Evolutionary conservation across 2,329 filamentous ascomycete species (phyloP), one percentile per base, ranked within the genome.

Genomic region (Calonectria naviculata): DNA sequence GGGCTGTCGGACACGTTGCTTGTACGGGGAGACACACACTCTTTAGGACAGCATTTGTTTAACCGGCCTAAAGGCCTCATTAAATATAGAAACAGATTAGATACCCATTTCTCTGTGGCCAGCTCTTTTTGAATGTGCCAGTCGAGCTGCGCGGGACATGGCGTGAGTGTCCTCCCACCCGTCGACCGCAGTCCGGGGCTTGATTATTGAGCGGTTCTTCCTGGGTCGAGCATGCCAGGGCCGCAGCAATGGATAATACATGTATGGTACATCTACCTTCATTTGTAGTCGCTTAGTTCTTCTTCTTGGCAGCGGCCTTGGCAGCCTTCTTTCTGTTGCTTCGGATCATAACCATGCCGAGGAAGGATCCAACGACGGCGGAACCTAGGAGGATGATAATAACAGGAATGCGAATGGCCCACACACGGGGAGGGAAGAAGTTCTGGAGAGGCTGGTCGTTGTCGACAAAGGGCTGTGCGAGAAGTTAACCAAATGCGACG

Each of bases 331-430:
- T 98, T 84, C 93, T 90, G 89, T 98, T 98, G 89, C 96, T 98
- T 83, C 94, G 92, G 86, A 99, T 98, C 97, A 99, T 99, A 81
- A 99, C 96, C 81, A 98, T 92, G 80, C 94, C 93, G 77, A 99
- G 89, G 88, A 99, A 99, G 71, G 95, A 97, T 74, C 97, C 97
- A 72, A 99, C 96, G 71, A 99, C 95, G 71, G 97, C 95, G 71
- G 93, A 95, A 75, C 93, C 95, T 76, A 99, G 89, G 56, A 99
- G 92, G 74, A 98, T 93, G 77, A 99, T 92, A 83, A 99, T 98
- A 79, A 99, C 96, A 78, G 97, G 97, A 81, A 99, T 97, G 83
- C 97, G 95, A 83, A 99, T 98, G 72, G 97, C 97, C 97, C 97
- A 99, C 83, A 98, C 95, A 83, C 97, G 95, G 56, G 96, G 96